phyloP scores from a whole-genome alignment of 257 asterid species.

The Solanum medicagineum region DNA sequence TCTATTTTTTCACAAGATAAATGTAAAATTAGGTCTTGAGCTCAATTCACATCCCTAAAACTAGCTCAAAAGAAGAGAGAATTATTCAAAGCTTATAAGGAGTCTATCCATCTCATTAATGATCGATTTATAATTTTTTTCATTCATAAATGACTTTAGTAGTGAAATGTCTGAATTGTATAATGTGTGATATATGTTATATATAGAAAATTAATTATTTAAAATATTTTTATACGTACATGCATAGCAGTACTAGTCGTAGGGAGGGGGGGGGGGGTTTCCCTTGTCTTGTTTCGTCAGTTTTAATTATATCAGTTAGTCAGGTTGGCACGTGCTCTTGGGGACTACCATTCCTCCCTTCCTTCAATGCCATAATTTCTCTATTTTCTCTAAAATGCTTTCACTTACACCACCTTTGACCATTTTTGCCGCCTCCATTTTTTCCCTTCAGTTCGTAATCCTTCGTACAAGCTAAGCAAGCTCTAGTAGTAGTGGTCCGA shows the following conservation, averaged over 20 bases:
- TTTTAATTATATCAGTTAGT: constrained; percentile 21
- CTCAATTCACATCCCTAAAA: no score
- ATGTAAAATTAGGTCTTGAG: no score
- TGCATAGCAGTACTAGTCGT: not conserved
- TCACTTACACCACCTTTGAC: constrained; percentile 19
- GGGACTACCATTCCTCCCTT: constrained; percentile 17
- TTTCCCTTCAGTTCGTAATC: not conserved
- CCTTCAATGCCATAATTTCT: constrained; percentile 33
- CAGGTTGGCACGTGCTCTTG: constrained; percentile 60
- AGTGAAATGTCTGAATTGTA: not conserved
- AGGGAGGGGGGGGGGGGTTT: constrained; percentile 24
- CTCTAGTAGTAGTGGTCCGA: not conserved
- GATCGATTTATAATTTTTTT: no score
- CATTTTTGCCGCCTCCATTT: constrained; percentile 10
- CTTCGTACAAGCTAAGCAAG: not conserved
- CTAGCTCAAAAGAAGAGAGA: no score
- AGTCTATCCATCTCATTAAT: no score
- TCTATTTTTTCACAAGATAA: no score
- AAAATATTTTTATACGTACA: not conserved
- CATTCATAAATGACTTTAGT: no score
- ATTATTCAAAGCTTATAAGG: no score
- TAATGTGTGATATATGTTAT: not conserved
- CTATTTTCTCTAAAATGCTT: not conserved
- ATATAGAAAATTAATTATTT: not conserved
- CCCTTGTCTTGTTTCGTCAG: constrained; percentile 32